Base-by-base conservation (phyloP, 2,329 filamentous ascomycete genomes). In the Aspergillus costaricaensis region DNA sequence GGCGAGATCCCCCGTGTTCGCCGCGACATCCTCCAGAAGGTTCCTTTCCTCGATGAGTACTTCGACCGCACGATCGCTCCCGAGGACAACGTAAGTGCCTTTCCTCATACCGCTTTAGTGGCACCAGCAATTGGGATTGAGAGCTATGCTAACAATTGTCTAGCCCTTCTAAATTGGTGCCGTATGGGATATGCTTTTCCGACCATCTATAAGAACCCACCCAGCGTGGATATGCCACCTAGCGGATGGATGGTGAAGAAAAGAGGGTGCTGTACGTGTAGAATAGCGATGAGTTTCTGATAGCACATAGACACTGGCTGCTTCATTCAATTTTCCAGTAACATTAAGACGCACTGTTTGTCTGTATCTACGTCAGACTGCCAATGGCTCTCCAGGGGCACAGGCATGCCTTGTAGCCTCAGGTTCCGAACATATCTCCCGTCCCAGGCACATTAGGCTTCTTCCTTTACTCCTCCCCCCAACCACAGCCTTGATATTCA, bases 1-100 rank as follows among this genome's bases (percentile, higher is more conserved):
- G 83, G 84, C 68, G 86, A 87, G 68, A 81, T 88, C 25, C 86
- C 86, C 61, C 82, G 81, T 70, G 84, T 89, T 49, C 80, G 85
- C 71, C 80, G 83, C 68, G 86, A 88, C 72, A 85, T 88, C 66
- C 79, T 87, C 73, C 80, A 82, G 76, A 83, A 86, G 77, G 69
- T 88, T 25, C 86, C 86, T 6, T 73, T 87, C 66, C 76, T 88
- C 54, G 83, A 83, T 64, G 72, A 75, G 58, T 86, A 84, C 76
- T 88, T 82, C 73, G 76, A 83, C 69, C 77, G 81, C 63, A 82
- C 84, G 74, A 78, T 88, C 66, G 76, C 86, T 62, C 83, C 86
- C 19, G 85, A 88, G 80, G 86, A 88, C 77, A 88, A 88, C 77
- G 78, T 80, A 70, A 74, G 78, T 76, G 27, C 19, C 19, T 43